phyloP scores from a whole-genome alignment of 495 filamentous ascomycete genomes.

The Penicillium atrosanguineum region DNA sequence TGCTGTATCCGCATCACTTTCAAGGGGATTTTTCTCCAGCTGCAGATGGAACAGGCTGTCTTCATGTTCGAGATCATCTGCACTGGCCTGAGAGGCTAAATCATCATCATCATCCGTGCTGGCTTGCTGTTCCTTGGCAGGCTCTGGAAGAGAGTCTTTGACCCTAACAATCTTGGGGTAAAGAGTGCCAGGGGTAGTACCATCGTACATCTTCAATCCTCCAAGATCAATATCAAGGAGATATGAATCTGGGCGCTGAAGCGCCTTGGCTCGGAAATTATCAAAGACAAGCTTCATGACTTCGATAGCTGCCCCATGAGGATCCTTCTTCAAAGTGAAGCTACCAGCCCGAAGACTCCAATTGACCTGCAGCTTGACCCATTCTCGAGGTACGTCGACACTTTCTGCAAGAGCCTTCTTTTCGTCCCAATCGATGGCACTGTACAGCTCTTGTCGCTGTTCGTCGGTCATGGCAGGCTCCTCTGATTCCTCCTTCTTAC shows the following conservation, averaged over 20 bases:
- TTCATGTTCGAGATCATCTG: conserved; percentile 57
- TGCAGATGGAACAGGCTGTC: conserved; percentile 86
- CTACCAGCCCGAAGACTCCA: conserved; percentile 86
- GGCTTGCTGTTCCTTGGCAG: conserved; percentile 42
- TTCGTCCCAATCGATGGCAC: conserved; percentile 97
- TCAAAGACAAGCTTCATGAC: conserved; percentile 91
- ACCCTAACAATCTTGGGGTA: conserved; percentile 93
- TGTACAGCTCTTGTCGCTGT: conserved; percentile 93
- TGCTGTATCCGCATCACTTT: conserved; percentile 85
- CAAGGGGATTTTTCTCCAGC: conserved; percentile 91
- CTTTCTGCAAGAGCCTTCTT: conserved; percentile 84
- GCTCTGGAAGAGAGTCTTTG: conserved; percentile 70
- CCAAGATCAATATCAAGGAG: conserved; percentile 85
- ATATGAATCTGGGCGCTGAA: conserved; percentile 87
- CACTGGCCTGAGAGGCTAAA: conserved; percentile 50
- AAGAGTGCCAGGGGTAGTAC: conserved; percentile 83
- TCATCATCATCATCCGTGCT: conserved; percentile 63
- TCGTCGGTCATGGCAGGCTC: conserved; percentile 86
- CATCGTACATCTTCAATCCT: conserved; percentile 91
- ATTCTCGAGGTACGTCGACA: conserved; percentile 85
- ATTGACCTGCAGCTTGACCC: conserved; percentile 87
- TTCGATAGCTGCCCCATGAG: conserved; percentile 74
- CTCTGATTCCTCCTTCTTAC: conserved; percentile 67
- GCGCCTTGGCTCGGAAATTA: conserved; percentile 80
- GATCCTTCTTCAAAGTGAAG: conserved; percentile 86